Conservation (phyloP, 106 monocot species). For the Dioscorea zingiberensis region DNA sequence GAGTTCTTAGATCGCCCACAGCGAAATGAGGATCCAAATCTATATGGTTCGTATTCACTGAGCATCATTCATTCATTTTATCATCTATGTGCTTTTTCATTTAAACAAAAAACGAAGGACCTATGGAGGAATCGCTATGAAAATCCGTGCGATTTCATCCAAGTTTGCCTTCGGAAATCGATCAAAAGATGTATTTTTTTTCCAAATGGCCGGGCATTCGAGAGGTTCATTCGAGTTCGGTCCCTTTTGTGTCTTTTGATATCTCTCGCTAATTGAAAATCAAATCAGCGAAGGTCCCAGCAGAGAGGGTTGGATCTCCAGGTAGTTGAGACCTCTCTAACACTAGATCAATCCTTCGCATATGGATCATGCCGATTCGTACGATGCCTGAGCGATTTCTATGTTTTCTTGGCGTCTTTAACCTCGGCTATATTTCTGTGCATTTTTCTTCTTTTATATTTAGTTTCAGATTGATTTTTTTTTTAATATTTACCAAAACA, state of each 20-base stretch:
- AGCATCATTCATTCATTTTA: slow-evolving; percentile 16
- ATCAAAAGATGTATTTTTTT: background rate
- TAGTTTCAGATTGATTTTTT: too few relatives aligned
- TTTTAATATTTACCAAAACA: too few relatives aligned
- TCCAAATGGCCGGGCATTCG: background rate
- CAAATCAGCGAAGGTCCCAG: slow-evolving; percentile 42
- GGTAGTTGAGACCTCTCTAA: slow-evolving; percentile 33
- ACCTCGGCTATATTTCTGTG: background rate
- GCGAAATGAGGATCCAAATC: too few relatives aligned
- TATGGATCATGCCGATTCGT: slow-evolving; percentile 6
- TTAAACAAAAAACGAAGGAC: slow-evolving; percentile 5
- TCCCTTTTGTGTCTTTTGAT: background rate
- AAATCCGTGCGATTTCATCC: slow-evolving; percentile 21
- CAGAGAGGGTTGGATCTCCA: slow-evolving; percentile 28
- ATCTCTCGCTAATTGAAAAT: background rate
- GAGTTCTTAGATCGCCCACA: too few relatives aligned
- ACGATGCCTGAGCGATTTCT: background rate
- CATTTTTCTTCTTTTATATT: too few relatives aligned
- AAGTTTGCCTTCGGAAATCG: slow-evolving; percentile 35
- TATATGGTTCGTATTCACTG: slow-evolving; percentile 42
- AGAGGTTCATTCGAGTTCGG: background rate
- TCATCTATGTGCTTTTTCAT: background rate
- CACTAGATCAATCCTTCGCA: slow-evolving; percentile 23
- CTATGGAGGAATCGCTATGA: slow-evolving; percentile 22
- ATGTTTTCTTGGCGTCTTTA: background rate